Conservation (phyloP, 176 grass and related monocot species). For the Oryza punctata region DNA sequence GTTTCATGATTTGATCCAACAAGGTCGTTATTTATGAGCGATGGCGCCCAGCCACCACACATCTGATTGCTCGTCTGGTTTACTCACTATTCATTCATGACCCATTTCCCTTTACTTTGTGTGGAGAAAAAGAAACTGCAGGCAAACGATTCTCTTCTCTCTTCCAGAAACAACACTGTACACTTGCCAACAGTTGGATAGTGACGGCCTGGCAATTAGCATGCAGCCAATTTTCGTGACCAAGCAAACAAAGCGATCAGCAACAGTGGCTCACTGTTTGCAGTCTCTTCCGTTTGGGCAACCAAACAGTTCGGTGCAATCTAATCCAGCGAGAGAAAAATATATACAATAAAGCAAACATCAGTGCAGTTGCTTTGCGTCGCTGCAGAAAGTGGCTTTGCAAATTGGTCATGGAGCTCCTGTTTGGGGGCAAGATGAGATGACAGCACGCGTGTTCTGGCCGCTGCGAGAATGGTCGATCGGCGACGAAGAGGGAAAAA, state of each 20-base stretch:
- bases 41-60: not conserved
- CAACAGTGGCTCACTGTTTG: not conserved
- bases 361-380: not conserved
- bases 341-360: not conserved
- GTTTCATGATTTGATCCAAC: conserved; percentile 23
- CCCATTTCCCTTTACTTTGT: not conserved
- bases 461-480: conserved; percentile 33
- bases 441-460: conserved; percentile 35
- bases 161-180: conserved; percentile 12
- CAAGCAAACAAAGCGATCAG: conserved; percentile 24
- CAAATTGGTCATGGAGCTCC: conserved; percentile 15
- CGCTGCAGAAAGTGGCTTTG: conserved; percentile 13
- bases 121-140: not conserved
- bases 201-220: not conserved
- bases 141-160: not conserved
- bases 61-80: not conserved
- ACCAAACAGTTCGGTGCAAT: not conserved
- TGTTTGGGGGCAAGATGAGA: not conserved
- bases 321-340: not conserved
- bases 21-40: conserved; percentile 10
- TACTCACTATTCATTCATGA: no score
- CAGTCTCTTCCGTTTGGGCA: not conserved
- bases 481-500: not conserved
- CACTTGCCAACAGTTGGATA: not conserved
- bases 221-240: not conserved